Base-by-base conservation (phyloP, 2,329 filamentous ascomycete species). In the Botryosphaeria dothidea region DNA sequence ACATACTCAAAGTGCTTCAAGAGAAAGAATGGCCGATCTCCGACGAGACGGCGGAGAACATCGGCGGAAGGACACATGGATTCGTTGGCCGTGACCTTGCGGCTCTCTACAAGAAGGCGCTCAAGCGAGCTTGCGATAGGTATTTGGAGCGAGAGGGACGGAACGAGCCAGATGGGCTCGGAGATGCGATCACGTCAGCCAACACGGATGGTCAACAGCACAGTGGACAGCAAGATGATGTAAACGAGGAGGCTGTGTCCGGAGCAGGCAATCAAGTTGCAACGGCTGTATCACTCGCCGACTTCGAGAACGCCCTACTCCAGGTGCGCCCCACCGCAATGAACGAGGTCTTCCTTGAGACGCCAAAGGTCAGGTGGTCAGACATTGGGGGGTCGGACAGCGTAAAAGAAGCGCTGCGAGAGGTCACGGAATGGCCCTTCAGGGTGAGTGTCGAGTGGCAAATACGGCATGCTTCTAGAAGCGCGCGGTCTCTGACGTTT, bases 261-360 rank as follows among this genome's bases (percentile, higher is more conserved):
- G 48, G 6, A 25, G 54, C 29, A 51, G 23, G 23, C 38, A 46
- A 65, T 49, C 7, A 68, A 69, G 38, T 69, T 77, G 56, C 56
- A 46, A 60, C 56, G 19, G 56, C 56, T 60, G 56, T 60, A 11
- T 48, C 74, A 25, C 63, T 60, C 13, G 34, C 83, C 9, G 88
- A 93, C 71, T 84, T 92, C 60, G 82, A 88, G 36, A 75, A 82
- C 43, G 92, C 92, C 0, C 82, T 94, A 38, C 83, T 85, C 41
- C 80, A 86, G 64, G 88, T 93, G n/a, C 85, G 87, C 11, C 92
- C 94, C 1, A 93, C 90, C 1, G 92, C 92, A 3, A 94, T 98
- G 86, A 89, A 92, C 69, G 93, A 96, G 73, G 88, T 97, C 64
- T 92, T 95, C 73, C 83, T 97, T 52, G 92, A 96, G 73, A 93